Conservation (phyloP, 495 filamentous ascomycete species). For the Penicillium coffeae region DNA sequence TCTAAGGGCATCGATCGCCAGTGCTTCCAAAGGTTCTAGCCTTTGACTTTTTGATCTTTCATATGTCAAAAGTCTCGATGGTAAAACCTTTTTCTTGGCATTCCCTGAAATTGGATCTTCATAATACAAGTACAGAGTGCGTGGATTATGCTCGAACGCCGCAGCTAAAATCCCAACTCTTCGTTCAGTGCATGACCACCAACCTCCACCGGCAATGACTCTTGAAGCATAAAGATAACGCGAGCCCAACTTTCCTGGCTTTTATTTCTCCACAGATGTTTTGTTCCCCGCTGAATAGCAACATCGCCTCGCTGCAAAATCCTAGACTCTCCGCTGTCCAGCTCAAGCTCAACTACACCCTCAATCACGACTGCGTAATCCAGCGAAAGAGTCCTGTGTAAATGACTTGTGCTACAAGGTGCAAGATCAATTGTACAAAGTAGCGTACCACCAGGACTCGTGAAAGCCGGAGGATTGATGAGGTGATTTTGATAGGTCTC, state of each 20-base stretch:
- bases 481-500: conserved; percentile 26
- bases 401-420: conserved; percentile 49
- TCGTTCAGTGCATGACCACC: not conserved
- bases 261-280: conserved; percentile 61
- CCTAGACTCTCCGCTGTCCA: conserved; percentile 57
- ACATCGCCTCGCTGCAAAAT: conserved; percentile 59
- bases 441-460: conserved; percentile 49
- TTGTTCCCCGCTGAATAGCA: conserved; percentile 61
- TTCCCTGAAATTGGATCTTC: no score
- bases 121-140: no score
- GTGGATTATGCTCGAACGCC: not conserved
- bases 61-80: no score
- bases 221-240: not conserved
- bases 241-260: not conserved
- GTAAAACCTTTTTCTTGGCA: no score
- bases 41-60: no score
- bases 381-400: conserved; percentile 62
- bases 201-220: not conserved
- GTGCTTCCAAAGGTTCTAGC: not conserved
- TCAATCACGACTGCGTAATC: conserved; percentile 68
- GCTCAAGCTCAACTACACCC: conserved; percentile 55
- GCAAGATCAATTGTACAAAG: conserved; percentile 58
- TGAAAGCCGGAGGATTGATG: conserved; percentile 37
- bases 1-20: no score
- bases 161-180: not conserved